These are phyloP conservation scores for Chondrus crispus DNA, from an alignment of 23 red algal genomes.

Conservation along the genomic window DNA sequence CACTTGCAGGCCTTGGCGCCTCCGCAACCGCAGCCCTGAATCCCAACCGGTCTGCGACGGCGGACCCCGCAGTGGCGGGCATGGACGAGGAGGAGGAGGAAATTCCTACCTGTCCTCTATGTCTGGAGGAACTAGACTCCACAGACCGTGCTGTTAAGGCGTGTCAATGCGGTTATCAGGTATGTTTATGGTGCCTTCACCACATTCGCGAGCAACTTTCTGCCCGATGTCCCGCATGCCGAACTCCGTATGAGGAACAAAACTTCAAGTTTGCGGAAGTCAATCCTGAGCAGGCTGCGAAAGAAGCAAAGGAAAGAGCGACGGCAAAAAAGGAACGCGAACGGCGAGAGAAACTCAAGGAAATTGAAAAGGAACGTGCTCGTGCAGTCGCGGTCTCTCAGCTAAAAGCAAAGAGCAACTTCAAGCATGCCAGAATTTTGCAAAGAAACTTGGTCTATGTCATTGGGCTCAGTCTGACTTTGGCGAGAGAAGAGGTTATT, in stretches of 20 bases:
- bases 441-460: conserved; percentile 87
- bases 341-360: conserved; percentile 57
- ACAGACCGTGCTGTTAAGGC: conserved; percentile 83
- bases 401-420: conserved; percentile 62
- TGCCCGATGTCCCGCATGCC: conserved; percentile 89
- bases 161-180: conserved; percentile 84
- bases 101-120: conserved; percentile 78
- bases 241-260: conserved; percentile 94
- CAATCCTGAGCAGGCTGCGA: conserved; percentile 61
- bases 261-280: conserved; percentile 83
- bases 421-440: conserved; percentile 81
- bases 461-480: conserved; percentile 61
- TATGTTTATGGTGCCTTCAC: conserved; percentile 94
- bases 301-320: conserved; percentile 69
- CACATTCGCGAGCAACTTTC: conserved; percentile 82
- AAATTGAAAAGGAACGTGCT: conserved; percentile 73
- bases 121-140: conserved; percentile 92
- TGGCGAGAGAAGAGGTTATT: conserved; percentile 79
- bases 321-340: conserved; percentile 76
- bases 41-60: not conserved
- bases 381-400: conserved; percentile 39
- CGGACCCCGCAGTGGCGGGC: not conserved
- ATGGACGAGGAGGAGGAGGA: conserved; percentile 66
- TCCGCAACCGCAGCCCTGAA: not conserved
- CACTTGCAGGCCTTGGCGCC: not conserved